Conservation (phyloP, 768 basidiomycete genomes). For the Pleurotus giganteus region DNA sequence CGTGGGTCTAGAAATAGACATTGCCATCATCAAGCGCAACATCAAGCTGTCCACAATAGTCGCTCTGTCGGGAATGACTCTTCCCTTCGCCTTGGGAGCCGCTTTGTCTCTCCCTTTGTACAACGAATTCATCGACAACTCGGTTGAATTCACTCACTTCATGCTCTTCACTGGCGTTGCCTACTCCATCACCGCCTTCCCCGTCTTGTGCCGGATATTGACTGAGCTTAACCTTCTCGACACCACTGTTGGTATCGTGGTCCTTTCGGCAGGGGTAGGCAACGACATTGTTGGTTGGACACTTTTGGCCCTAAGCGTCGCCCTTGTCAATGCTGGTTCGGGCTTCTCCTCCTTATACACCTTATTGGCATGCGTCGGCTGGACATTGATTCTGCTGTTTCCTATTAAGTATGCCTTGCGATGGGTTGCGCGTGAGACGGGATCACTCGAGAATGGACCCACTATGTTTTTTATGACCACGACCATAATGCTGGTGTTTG, state of each 20-base stretch:
- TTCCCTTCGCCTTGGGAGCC: constrained; percentile 88
- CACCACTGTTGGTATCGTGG: constrained; percentile 89
- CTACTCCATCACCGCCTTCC: constrained; percentile 85
- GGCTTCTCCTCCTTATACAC: constrained; percentile 87
- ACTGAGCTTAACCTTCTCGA: constrained; percentile 90
- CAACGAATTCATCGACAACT: constrained; percentile 63
- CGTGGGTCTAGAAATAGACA: constrained; percentile 91
- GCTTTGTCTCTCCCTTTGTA: constrained; percentile 67
- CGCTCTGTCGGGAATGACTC: constrained; percentile 76
- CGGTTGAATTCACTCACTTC: constrained; percentile 80
- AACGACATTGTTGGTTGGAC: constrained; percentile 89
- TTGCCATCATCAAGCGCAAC: constrained; percentile 73
- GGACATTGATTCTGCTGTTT: constrained; percentile 74
- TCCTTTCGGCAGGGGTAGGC: constrained; percentile 89
- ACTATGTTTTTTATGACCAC: constrained; percentile 88
- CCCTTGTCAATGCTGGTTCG: constrained; percentile 84
- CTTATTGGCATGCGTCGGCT: constrained; percentile 75
- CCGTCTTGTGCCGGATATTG: constrained; percentile 83
- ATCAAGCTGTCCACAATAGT: constrained; percentile 65
- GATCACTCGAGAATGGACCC: constrained; percentile 80
- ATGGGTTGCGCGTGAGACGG: constrained; percentile 77
- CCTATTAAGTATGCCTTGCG: constrained; percentile 58
- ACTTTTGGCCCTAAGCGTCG: constrained; percentile 85
- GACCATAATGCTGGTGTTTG: constrained; percentile 78
- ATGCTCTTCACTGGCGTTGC: constrained; percentile 94